Percentiles rank a stretch among this genome's conserved stretches.
Evolutionary conservation across 176 grass and related monocot species (phyloP).

Genomic region (Zea mays): Zm-B73-REFERENCE-NAM-5.0 NC_050101.1:132143001-132143500

Average conservation of each 20-base stretch:
- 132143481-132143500: no score
- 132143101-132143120: not conserved
- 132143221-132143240: slow-evolving; percentile 94
- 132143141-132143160: slow-evolving; percentile 41
- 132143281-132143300: slow-evolving; percentile 72
- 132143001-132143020: slow-evolving; percentile 94
- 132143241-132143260: slow-evolving; percentile 98
- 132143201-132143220: slow-evolving; percentile 90
- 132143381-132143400: no score
- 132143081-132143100: slow-evolving; percentile 26
- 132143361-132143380: no score
- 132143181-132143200: slow-evolving; percentile 98
- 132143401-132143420: no score
- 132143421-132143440: no score
- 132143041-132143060: slow-evolving; percentile 92
- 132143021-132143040: slow-evolving; percentile 85
- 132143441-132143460: no score
- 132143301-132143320: slow-evolving; percentile 91
- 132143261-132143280: slow-evolving; percentile 92
- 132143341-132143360: no score
- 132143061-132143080: slow-evolving; percentile 70
- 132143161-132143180: slow-evolving; percentile 93
- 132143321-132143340: slow-evolving; percentile 34
- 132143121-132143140: slow-evolving; percentile 18
- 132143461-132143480: no score